These are phyloP conservation scores for Gossypioides kirkii DNA, from an alignment of 345 rosid genomes.

Conservation along the genomic window DNA sequence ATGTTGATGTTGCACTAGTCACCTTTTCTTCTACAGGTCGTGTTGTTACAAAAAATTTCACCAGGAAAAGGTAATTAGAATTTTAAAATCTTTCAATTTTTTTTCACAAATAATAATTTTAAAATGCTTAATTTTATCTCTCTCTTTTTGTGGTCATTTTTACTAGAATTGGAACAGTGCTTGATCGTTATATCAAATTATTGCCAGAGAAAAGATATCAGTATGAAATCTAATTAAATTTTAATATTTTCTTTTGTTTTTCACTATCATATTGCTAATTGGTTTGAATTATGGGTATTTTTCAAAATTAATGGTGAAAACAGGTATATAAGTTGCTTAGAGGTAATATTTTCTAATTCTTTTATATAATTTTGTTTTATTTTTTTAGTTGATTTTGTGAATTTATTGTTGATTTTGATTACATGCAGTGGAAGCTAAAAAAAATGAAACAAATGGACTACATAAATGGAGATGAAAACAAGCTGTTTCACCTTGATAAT, in stretches of 20 bases:
- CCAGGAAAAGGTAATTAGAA: background rate
- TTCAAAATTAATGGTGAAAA: background rate
- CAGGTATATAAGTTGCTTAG: background rate
- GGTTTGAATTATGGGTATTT: background rate
- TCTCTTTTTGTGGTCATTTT: background rate
- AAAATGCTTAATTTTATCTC: background rate
- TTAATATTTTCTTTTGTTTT: background rate
- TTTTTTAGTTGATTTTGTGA: background rate
- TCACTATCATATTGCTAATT: background rate
- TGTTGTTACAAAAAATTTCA: background rate
- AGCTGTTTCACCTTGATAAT: background rate
- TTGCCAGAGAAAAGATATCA: background rate
- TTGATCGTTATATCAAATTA: background rate
- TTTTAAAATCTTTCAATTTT: background rate
- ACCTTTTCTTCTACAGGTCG: background rate
- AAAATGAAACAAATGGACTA: background rate
- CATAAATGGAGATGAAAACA: background rate
- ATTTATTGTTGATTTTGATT: background rate
- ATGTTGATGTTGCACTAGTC: slow-evolving; percentile 6
- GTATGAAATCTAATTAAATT: background rate
- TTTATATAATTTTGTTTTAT: background rate
- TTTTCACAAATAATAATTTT: background rate
- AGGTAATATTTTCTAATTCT: background rate
- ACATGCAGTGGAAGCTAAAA: background rate
- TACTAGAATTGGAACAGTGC: background rate